These are phyloP conservation scores for Phytophthora sp. DNA, from an alignment of 352 stramenopile species.

Conservation along the genomic window DNA sequence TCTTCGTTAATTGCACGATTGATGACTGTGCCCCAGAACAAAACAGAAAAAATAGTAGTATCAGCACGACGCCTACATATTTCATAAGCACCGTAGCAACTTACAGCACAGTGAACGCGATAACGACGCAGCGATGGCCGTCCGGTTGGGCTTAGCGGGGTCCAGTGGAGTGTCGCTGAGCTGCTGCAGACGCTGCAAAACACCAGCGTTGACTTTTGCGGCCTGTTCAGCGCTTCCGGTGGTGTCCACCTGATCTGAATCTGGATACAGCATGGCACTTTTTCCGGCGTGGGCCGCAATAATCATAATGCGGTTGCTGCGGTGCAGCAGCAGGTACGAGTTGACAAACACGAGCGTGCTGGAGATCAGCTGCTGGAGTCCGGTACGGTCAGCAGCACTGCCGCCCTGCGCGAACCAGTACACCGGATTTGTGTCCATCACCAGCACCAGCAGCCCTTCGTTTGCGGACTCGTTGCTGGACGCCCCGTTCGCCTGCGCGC, in stretches of 20 bases:
- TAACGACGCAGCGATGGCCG: constrained; percentile 76
- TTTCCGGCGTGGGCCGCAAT: constrained; percentile 78
- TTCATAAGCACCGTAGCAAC: constrained; percentile 15
- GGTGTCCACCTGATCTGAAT: constrained; percentile 68
- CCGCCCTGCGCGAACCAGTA: constrained; percentile 63
- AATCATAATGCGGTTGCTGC: constrained; percentile 87
- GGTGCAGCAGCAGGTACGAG: constrained; percentile 85
- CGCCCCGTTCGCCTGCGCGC: constrained; percentile 18
- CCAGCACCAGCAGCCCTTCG: constrained; percentile 77
- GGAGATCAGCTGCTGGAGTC: constrained; percentile 73
- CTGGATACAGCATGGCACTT: constrained; percentile 79
- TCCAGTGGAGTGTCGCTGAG: constrained; percentile 60
- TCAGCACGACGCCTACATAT: constrained; percentile 1
- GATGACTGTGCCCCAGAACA: constrained; percentile 59
- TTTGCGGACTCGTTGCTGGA: constrained; percentile 21
- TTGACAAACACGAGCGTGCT: constrained; percentile 88
- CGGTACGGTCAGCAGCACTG: constrained; percentile 32
- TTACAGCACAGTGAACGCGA: constrained; percentile 85
- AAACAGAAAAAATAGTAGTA: background rate
- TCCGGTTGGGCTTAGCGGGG: constrained; percentile 59
- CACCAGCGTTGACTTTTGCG: constrained; percentile 69
- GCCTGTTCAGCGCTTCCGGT: constrained; percentile 74
- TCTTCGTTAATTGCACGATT: constrained; percentile 86
- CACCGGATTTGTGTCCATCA: constrained; percentile 82
- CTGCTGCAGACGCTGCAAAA: constrained; percentile 72